A percentile compares a stretch with the other conserved stretches of the same genome.
These are phyloP conservation scores for Stagonosporopsis cucurbitacearum DNA, from an alignment of 2,329 filamentous ascomycete species.

Conservation along the genomic window DNA sequence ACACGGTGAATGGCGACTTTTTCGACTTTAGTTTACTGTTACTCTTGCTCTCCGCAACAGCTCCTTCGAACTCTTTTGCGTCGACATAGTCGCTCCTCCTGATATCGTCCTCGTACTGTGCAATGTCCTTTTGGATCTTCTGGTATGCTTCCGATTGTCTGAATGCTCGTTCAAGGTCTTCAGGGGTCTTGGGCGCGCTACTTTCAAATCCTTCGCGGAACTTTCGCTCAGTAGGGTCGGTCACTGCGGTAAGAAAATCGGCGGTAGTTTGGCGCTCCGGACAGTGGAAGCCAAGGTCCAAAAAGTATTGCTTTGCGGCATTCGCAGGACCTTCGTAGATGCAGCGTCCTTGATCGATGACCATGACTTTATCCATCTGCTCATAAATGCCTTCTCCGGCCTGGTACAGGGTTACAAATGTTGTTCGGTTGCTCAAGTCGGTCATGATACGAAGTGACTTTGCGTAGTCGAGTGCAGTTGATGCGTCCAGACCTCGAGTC, in stretches of 20 bases:
- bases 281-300: constrained; percentile 67
- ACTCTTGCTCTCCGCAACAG: constrained; percentile 68
- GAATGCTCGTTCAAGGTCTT: constrained; percentile 73
- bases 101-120: constrained; percentile 65
- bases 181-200: constrained; percentile 71
- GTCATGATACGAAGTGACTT: constrained; percentile 81
- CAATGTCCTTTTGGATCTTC: constrained; percentile 66
- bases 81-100: constrained; percentile 64
- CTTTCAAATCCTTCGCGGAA: constrained; percentile 66
- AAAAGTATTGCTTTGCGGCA: constrained; percentile 70
- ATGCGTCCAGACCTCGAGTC: constrained; percentile 79
- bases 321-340: constrained; percentile 69
- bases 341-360: constrained; percentile 75
- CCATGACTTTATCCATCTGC: constrained; percentile 80
- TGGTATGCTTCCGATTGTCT: constrained; percentile 67
- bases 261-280: constrained; percentile 72
- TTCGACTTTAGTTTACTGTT: constrained; percentile 66
- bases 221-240: constrained; percentile 73
- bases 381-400: constrained; percentile 73
- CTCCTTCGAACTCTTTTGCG: constrained; percentile 69
- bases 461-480: constrained; percentile 78
- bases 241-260: constrained; percentile 78
- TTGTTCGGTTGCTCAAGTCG: constrained; percentile 74
- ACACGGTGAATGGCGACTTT: constrained; percentile 78
- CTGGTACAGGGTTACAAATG: constrained; percentile 74